Percentiles rank a stretch among this genome's conserved stretches.
These are phyloP conservation scores for Pseudomicrostroma phylloplanum DNA, from an alignment of 1,284 basidiomycete species.

Conservation along the genomic window DNA sequence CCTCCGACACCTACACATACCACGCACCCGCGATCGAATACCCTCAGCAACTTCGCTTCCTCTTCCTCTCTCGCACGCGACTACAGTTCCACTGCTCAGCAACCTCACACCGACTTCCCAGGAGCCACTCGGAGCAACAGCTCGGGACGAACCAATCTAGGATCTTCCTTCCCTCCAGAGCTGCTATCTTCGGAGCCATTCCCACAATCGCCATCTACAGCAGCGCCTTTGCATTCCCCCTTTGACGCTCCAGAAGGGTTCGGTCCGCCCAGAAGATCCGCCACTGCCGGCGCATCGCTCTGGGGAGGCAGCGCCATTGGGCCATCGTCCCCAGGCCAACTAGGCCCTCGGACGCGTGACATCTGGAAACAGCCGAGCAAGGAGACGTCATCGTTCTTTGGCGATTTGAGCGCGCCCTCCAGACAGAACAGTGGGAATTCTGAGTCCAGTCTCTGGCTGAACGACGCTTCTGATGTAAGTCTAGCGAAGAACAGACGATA, in stretches of 20 bases:
- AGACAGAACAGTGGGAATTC: slow-evolving; percentile 1
- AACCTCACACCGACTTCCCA: too few species aligned
- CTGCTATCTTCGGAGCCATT: background rate
- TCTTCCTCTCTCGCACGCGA: too few species aligned
- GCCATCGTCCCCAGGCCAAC: background rate
- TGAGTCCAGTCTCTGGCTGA: background rate
- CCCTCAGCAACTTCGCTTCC: too few species aligned
- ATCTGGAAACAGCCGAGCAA: background rate
- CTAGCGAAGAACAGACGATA: background rate
- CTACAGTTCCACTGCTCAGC: too few species aligned
- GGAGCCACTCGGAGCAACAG: too few species aligned
- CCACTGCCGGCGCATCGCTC: slow-evolving; percentile 1
- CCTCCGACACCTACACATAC: too few species aligned
- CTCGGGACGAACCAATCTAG: too few species aligned
- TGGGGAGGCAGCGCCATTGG: background rate
- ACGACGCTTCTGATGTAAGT: background rate
- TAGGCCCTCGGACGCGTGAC: too few species aligned
- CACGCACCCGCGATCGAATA: too few species aligned
- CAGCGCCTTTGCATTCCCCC: background rate
- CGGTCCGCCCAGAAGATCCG: background rate
- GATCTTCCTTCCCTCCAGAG: background rate
- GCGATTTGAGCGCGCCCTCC: background rate
- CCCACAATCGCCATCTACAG: background rate
- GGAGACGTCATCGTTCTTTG: background rate
- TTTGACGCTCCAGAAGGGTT: slow-evolving; percentile 3